Base-by-base conservation (phyloP, 225 moss, liverwort and hornwort species). In the Thuidium tamariscinum region DNA sequence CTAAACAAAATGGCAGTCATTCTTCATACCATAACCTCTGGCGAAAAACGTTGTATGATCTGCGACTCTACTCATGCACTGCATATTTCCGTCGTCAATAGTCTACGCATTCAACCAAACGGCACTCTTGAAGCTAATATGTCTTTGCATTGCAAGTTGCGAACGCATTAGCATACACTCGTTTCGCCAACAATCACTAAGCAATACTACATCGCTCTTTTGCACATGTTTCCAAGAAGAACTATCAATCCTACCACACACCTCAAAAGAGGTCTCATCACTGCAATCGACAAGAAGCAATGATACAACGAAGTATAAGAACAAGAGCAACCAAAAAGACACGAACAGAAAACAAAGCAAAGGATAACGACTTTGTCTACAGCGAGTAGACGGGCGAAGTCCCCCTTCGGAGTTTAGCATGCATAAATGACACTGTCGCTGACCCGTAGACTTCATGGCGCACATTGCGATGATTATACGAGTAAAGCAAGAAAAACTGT, bases 201-300 rank as follows among this genome's bases (percentile, higher is more conserved):
- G 44, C 54, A 80, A 62, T 74, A 61, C 79, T 55, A 80, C 62
- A 80, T 79, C 27, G 84, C 68, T 86, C 82, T 59, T 82, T 82
- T 63, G 75, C 83, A 84, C 29, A 74, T 76, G 87, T 84, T 86
- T 91, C 91, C 86, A 82, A 84, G 84, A 84, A 89, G 32, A 57
- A 79, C 37, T 34, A 82, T 65, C 74, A 84, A 83, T 21, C 39
- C 84, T 30, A 85, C 52, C 52, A 77, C 76, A 70, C 57, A 64
- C 75, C 80, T 77, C 78, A 65, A 60, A 87, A 73, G 74, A 74
- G 62, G 39, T 77, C 37, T 51, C 57, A 79, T 74, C 72, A 69
- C 62, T 77, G 78, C 79, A 80, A 68, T 82, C 78, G 79, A 82
- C 61, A 65, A 84, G 76, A 72, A 76, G 66, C 66, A 90, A 80